A percentile compares a stretch with the other conserved stretches of the same genome.
These are phyloP conservation scores for Solanum bukasovii DNA, from an alignment of 257 asterid genomes.

Conservation along the genomic window DNA sequence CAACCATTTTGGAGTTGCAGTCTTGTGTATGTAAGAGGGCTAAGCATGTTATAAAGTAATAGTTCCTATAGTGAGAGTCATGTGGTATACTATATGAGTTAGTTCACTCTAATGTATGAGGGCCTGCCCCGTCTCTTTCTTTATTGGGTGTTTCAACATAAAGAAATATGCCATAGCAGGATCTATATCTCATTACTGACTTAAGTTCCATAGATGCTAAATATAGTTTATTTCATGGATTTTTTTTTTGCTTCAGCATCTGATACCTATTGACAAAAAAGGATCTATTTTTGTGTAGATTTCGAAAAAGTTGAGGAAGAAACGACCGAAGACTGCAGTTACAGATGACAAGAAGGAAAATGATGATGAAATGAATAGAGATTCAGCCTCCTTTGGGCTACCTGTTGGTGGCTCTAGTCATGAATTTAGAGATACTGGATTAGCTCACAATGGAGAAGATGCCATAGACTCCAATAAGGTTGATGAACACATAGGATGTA, in stretches of 20 bases:
- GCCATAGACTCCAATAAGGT: conserved; percentile 24
- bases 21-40: background rate
- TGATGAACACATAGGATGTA: conserved; percentile 21
- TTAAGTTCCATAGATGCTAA: background rate
- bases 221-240: background rate
- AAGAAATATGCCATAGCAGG: background rate
- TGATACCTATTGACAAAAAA: background rate
- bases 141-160: background rate
- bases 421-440: conserved; percentile 22
- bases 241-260: background rate
- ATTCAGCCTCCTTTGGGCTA: conserved; percentile 18
- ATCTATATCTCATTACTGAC: background rate
- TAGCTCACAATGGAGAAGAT: conserved; percentile 5
- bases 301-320: conserved; percentile 69
- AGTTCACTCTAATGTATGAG: background rate
- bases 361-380: conserved; percentile 29
- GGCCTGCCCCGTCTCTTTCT: background rate
- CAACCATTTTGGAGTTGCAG: background rate
- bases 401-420: conserved; percentile 23
- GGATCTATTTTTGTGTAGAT: conserved; percentile 42
- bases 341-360: conserved; percentile 24
- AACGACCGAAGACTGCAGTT: conserved; percentile 28
- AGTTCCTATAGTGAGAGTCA: background rate
- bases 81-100: background rate
- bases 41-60: background rate